Percentiles rank a stretch among this genome's conserved stretches.
These are phyloP conservation scores for Beauveria caledonica DNA, from an alignment of 2,329 filamentous ascomycete genomes.

Conservation along the genomic window DNA sequence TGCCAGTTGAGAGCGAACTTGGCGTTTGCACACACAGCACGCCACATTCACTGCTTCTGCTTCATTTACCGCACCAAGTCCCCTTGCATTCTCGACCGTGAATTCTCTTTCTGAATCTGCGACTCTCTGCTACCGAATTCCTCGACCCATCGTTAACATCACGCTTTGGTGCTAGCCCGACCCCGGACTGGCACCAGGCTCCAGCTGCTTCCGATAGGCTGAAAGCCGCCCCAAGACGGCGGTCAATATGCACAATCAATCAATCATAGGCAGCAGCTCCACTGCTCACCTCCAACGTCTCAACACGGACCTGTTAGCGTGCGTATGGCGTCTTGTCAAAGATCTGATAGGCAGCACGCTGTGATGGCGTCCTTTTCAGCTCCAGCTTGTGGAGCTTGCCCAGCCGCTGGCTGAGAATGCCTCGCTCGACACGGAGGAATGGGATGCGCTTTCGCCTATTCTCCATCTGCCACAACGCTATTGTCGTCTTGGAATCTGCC, in stretches of 20 bases:
- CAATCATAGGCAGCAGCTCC: conserved; percentile 8
- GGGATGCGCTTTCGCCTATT: neutral
- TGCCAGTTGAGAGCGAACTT: neutral
- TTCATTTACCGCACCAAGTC: neutral
- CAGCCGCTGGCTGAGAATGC: neutral
- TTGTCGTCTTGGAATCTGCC: neutral
- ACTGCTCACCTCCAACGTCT: neutral
- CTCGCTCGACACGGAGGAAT: neutral
- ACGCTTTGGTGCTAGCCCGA: neutral
- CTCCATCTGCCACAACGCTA: neutral
- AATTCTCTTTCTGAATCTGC: conserved; percentile 20
- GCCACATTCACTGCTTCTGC: neutral
- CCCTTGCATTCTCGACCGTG: neutral
- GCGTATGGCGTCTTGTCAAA: neutral
- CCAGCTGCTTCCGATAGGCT: neutral
- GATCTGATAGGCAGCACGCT: conserved; percentile 1
- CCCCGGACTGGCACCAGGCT: neutral
- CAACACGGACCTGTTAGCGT: neutral
- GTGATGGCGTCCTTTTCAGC: conserved; percentile 6
- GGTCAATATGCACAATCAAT: neutral
- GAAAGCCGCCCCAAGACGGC: neutral
- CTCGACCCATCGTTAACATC: neutral
- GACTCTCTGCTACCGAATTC: neutral
- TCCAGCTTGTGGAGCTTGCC: conserved; percentile 1
- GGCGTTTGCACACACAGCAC: neutral